Evolutionary conservation across 805 yeast species (phyloP).

Genomic region (Metschnikowia lochheadii): DNA sequence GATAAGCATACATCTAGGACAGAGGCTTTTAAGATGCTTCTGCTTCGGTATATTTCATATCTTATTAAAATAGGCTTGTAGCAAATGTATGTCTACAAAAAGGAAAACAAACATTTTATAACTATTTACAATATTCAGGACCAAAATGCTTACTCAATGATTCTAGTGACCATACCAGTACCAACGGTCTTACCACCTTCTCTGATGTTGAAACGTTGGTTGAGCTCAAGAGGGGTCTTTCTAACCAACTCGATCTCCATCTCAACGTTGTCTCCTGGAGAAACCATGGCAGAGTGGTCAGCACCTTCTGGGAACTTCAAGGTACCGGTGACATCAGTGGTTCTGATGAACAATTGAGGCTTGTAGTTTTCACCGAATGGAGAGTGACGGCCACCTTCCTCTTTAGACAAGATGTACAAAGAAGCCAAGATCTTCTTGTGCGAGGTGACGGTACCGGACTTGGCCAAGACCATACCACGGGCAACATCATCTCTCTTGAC

Average conservation of each 20-base stretch:
- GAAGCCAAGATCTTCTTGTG: conserved; percentile 94
- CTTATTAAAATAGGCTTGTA: too few species aligned
- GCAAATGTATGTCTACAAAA: neutral
- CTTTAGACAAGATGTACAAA: conserved; percentile 85
- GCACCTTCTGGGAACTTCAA: conserved; percentile 82
- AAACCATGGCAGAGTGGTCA: conserved; percentile 85
- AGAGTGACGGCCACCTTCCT: conserved; percentile 99
- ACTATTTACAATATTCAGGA: conserved; percentile 2
- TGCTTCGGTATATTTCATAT: too few species aligned
- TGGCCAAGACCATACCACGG: conserved; percentile 97
- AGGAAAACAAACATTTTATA: conserved; percentile 4
- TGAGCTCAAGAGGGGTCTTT: conserved; percentile 92
- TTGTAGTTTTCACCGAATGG: conserved; percentile 96
- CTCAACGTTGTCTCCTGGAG: conserved; percentile 98
- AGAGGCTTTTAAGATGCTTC: too few species aligned
- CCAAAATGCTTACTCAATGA: conserved; percentile 51
- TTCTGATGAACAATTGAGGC: conserved; percentile 96
- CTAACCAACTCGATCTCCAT: conserved; percentile 86
- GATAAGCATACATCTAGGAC: neutral
- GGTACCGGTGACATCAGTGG: conserved; percentile 90
- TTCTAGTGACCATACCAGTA: conserved; percentile 95
- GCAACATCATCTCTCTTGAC: conserved; percentile 93
- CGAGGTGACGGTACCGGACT: conserved; percentile 87
- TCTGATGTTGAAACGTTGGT: conserved; percentile 98
- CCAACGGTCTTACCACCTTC: conserved; percentile 99